A percentile compares a stretch with the other conserved stretches of the same genome.
These are phyloP conservation scores for Penicillium tannophilum DNA, from an alignment of 495 filamentous ascomycete species.

Conservation along the genomic window DNA sequence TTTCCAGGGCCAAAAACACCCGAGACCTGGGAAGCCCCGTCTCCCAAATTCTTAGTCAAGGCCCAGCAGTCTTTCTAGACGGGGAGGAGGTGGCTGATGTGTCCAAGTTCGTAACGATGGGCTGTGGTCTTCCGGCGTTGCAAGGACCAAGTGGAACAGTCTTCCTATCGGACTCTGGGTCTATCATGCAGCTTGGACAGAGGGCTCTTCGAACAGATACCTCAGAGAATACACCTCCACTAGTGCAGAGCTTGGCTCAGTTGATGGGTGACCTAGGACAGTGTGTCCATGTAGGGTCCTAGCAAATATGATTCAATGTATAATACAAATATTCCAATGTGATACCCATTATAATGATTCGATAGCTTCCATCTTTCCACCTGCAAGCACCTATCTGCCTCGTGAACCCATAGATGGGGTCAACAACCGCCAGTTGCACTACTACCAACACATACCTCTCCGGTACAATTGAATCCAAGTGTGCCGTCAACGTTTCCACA, in stretches of 20 bases:
- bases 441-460: slow-evolving; percentile 29
- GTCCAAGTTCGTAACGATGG: slow-evolving; percentile 50
- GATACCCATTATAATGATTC: background rate
- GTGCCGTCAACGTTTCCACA: slow-evolving; percentile 38
- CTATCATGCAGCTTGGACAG: slow-evolving; percentile 31
- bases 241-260: slow-evolving; percentile 58
- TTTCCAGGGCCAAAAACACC: slow-evolving; percentile 34
- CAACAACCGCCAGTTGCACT: slow-evolving; percentile 28
- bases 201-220: slow-evolving; percentile 26
- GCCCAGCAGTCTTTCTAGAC: slow-evolving; percentile 49
- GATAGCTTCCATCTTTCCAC: too few species aligned
- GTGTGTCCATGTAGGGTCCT: slow-evolving; percentile 6
- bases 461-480: slow-evolving; percentile 39
- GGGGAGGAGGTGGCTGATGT: slow-evolving; percentile 43
- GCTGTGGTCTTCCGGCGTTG: slow-evolving; percentile 46
- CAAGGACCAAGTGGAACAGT: slow-evolving; percentile 30
- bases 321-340: background rate
- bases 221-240: slow-evolving; percentile 34
- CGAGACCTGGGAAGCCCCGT: slow-evolving; percentile 23
- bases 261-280: slow-evolving; percentile 56
- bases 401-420: background rate
- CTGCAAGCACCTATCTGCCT: background rate
- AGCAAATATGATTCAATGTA: background rate
- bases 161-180: slow-evolving; percentile 25
- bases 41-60: slow-evolving; percentile 8